Conservation (phyloP, 768 basidiomycete genomes). For the Royoungia palumana region DNA sequence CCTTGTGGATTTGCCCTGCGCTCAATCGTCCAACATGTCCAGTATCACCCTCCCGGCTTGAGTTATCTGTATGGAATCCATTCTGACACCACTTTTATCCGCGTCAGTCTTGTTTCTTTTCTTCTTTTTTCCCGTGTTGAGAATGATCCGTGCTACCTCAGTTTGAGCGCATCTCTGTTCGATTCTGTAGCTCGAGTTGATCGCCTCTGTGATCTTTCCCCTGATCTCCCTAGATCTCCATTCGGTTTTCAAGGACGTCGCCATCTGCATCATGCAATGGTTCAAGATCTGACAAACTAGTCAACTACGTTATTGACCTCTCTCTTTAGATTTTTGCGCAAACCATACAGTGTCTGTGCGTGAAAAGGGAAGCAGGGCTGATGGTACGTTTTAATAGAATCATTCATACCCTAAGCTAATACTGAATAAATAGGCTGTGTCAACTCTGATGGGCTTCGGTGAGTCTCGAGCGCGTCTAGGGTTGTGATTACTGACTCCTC, state of each 20-base stretch:
- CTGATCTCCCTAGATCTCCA: background rate
- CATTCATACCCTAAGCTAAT: background rate
- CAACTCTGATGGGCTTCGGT: conserved; percentile 8
- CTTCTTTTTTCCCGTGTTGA: conserved; percentile 16
- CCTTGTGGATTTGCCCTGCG: background rate
- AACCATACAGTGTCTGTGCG: conserved; percentile 10
- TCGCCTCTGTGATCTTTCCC: conserved; percentile 2
- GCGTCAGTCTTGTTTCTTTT: too few species aligned
- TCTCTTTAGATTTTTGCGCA: conserved; percentile 9
- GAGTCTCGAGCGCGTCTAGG: background rate
- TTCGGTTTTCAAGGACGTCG: background rate
- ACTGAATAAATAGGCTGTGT: background rate
- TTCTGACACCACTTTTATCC: conserved; percentile 2
- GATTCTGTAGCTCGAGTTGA: conserved; percentile 11
- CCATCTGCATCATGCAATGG: conserved; percentile 15
- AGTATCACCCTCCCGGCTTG: conserved; percentile 8
- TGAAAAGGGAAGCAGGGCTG: conserved; percentile 4
- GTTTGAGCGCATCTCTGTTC: background rate
- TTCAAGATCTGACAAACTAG: background rate
- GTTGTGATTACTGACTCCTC: background rate
- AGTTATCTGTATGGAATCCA: conserved; percentile 8
- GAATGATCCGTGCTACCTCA: background rate
- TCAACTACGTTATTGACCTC: background rate
- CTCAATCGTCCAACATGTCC: conserved; percentile 4
- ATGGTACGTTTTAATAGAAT: conserved; percentile 5